Percentiles rank a stretch among this genome's conserved stretches.
Evolutionary conservation across 1,284 basidiomycete genomes (phyloP).

Genomic region (Porogramme epimiltina): DNA sequence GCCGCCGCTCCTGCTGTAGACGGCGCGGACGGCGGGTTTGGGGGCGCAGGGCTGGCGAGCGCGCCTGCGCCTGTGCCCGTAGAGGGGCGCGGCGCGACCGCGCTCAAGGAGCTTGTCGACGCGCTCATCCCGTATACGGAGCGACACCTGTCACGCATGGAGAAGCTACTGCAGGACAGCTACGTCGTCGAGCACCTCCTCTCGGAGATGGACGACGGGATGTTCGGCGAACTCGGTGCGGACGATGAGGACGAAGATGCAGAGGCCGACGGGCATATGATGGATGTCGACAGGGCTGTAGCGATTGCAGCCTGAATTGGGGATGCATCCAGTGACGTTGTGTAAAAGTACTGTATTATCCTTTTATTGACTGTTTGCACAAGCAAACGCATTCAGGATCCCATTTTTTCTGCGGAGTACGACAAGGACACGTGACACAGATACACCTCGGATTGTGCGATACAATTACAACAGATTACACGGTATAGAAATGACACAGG

Average conservation of each 20-base stretch:
- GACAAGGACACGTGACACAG: too few species aligned
- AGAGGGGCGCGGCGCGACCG: constrained; percentile 38
- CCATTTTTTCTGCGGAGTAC: too few species aligned
- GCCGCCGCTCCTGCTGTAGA: constrained; percentile 23
- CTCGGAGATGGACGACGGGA: constrained; percentile 88
- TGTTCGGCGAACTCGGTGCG: constrained; percentile 53
- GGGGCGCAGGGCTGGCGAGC: constrained; percentile 19
- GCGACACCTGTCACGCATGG: constrained; percentile 85
- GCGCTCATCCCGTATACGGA: constrained; percentile 93
- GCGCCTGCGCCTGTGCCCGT: constrained; percentile 9
- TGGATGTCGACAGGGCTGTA: constrained; percentile 28
- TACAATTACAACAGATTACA: too few species aligned
- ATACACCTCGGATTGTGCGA: too few species aligned
- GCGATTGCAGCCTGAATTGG: constrained; percentile 22
- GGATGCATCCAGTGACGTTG: too few species aligned
- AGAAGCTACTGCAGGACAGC: constrained; percentile 89
- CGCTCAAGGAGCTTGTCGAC: constrained; percentile 79
- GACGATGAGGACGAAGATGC: constrained; percentile 42
- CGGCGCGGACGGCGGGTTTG: constrained; percentile 36
- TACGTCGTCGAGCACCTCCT: constrained; percentile 93
- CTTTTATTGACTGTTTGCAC: too few species aligned
- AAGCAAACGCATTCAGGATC: too few species aligned
- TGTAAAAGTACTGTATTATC: constrained; percentile 15
- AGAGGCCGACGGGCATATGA: constrained; percentile 36
- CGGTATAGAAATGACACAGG: too few species aligned